Conservation (phyloP, 2,329 filamentous ascomycete genomes). For the Coleophoma cylindrospora region DNA sequence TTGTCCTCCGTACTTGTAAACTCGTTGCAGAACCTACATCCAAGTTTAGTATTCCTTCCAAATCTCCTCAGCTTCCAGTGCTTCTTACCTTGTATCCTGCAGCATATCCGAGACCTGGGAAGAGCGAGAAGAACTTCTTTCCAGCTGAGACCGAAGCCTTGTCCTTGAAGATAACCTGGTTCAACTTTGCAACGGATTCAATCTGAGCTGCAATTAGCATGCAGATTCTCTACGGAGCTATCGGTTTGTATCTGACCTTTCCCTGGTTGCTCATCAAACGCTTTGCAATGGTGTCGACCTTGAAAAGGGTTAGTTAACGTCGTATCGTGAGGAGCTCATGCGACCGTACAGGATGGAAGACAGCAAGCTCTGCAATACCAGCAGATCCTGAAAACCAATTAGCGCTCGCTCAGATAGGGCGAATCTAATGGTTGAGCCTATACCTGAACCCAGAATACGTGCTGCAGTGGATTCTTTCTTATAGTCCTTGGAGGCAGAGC, state of each 20-base stretch:
- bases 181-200: slow-evolving; percentile 59
- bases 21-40: slow-evolving; percentile 74
- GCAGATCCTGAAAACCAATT: slow-evolving; percentile 62
- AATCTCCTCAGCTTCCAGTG: background rate
- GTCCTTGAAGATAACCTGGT: slow-evolving; percentile 90
- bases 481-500: slow-evolving; percentile 41
- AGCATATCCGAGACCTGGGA: slow-evolving; percentile 94
- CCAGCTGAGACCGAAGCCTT: slow-evolving; percentile 66
- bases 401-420: slow-evolving; percentile 3
- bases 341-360: slow-evolving; percentile 77
- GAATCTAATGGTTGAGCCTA: slow-evolving; percentile 12
- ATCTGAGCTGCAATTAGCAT: slow-evolving; percentile 38
- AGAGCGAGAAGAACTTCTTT: slow-evolving; percentile 88
- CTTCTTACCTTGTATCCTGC: slow-evolving; percentile 82
- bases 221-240: slow-evolving; percentile 3
- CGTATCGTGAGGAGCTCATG: slow-evolving; percentile 7
- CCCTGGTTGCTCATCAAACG: slow-evolving; percentile 98
- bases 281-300: slow-evolving; percentile 98
- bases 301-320: slow-evolving; percentile 22
- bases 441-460: slow-evolving; percentile 88
- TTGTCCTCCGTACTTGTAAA: slow-evolving; percentile 99
- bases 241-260: slow-evolving; percentile 43
- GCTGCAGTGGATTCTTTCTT: slow-evolving; percentile 89
- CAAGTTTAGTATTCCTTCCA: slow-evolving; percentile 1
- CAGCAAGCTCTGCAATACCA: slow-evolving; percentile 85